These are phyloP conservation scores for Chaetoscypha palmicola DNA, from an alignment of 2,329 filamentous ascomycete species.

Conservation along the genomic window DNA sequence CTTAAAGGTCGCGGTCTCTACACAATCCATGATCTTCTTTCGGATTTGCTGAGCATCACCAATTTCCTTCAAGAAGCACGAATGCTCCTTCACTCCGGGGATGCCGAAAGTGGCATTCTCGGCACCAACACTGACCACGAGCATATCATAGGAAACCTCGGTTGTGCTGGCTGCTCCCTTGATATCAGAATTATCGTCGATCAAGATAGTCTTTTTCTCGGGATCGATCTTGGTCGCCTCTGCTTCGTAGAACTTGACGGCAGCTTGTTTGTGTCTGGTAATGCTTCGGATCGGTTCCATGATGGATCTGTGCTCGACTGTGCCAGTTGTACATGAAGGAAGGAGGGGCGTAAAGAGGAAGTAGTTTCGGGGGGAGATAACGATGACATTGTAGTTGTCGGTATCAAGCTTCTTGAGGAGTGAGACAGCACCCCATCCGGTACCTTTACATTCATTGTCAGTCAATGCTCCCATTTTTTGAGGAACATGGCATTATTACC, in stretches of 20 bases:
- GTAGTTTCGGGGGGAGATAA: constrained; percentile 97
- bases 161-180: constrained; percentile 76
- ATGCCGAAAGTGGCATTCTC: constrained; percentile 99
- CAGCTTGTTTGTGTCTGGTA: constrained; percentile 85
- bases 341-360: constrained; percentile 98
- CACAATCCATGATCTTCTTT: constrained; percentile 99
- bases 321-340: constrained; percentile 93
- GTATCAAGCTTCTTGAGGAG: constrained; percentile 98
- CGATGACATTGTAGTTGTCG: constrained; percentile 97
- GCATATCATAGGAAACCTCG: constrained; percentile 95
- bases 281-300: constrained; percentile 99
- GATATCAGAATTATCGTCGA: constrained; percentile 88
- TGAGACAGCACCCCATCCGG: constrained; percentile 93
- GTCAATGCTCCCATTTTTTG: neutral
- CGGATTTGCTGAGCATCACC: constrained; percentile 91
- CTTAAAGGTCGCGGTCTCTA: constrained; percentile 98
- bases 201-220: constrained; percentile 78
- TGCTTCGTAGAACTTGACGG: constrained; percentile 96
- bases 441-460: constrained; percentile 49
- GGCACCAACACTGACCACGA: constrained; percentile 92
- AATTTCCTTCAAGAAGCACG: constrained; percentile 98
- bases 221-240: constrained; percentile 94
- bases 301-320: constrained; percentile 97
- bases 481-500: constrained; percentile 47
- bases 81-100: constrained; percentile 88